Percentiles rank a stretch among this genome's conserved stretches.
These are phyloP conservation scores for Volvariella volvacea DNA, from an alignment of 1,284 basidiomycete species.

Conservation along the genomic window DNA sequence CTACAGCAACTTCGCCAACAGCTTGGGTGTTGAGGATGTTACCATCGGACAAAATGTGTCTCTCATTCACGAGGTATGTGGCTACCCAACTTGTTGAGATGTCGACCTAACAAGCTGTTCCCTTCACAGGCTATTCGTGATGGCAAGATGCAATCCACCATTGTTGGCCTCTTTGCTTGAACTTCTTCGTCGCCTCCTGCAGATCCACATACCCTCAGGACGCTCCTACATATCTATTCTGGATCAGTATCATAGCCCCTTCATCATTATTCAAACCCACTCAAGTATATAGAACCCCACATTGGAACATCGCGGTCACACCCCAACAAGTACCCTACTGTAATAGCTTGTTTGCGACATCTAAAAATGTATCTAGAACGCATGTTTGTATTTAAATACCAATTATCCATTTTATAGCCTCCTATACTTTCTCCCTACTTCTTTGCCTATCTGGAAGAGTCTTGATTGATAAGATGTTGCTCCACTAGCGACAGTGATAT, in stretches of 20 bases:
- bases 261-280: no score
- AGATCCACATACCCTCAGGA: neutral
- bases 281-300: no score
- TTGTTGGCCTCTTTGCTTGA: slow-evolving; percentile 42
- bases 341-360: no score
- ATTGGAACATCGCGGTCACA: no score
- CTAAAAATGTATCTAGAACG: no score
- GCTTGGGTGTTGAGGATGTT: slow-evolving; percentile 49
- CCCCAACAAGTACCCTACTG: no score
- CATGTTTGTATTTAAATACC: no score
- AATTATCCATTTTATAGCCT: no score
- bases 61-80: slow-evolving; percentile 53
- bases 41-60: slow-evolving; percentile 61
- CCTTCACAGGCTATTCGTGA: slow-evolving; percentile 56
- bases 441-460: no score
- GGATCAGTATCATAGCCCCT: neutral
- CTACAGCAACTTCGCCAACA: slow-evolving; percentile 42
- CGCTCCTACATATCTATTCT: neutral
- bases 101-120: slow-evolving; percentile 3
- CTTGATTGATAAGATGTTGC: no score
- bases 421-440: no score
- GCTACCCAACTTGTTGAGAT: slow-evolving; percentile 2
- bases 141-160: slow-evolving; percentile 57
- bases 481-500: no score
- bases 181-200: neutral